Percentiles rank a stretch among this genome's conserved stretches.
phyloP scores from a whole-genome alignment of 306 rosid genomes.

The Dryas octopetala region DNA sequence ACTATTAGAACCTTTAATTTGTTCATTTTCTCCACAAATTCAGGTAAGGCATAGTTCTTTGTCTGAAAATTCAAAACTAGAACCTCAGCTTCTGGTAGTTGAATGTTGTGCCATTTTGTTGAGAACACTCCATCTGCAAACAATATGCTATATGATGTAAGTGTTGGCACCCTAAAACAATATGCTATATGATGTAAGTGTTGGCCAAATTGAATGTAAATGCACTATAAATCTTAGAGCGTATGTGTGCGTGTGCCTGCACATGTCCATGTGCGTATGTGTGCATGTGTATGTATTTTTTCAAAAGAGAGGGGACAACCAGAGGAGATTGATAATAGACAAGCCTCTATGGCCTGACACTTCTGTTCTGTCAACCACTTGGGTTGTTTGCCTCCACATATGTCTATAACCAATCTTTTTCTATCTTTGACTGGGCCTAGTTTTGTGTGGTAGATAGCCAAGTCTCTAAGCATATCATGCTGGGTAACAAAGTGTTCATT shows the following conservation, averaged over 20 bases:
- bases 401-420: constrained; percentile 40
- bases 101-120: constrained; percentile 43
- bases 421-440: constrained; percentile 32
- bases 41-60: constrained; percentile 41
- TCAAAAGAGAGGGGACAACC: constrained; percentile 20
- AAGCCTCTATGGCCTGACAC: constrained; percentile 37
- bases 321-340: constrained; percentile 55
- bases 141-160: neutral
- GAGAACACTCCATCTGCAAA: constrained; percentile 54
- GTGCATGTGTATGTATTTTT: neutral
- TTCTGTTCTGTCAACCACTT: constrained; percentile 49
- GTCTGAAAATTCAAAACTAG: constrained; percentile 49
- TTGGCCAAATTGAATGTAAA: neutral
- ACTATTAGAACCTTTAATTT: constrained; percentile 31
- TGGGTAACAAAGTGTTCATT: constrained; percentile 45
- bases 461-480: constrained; percentile 55
- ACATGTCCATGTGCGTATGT: neutral
- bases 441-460: constrained; percentile 43
- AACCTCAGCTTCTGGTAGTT: constrained; percentile 46
- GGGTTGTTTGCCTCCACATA: constrained; percentile 44
- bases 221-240: neutral
- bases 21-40: constrained; percentile 28
- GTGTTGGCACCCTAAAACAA: too few relatives aligned
- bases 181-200: neutral
- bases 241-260: neutral